A percentile compares a stretch with the other conserved stretches of the same genome.
Evolutionary conservation across 163 green algal species (phyloP).

Genomic region (Prototheca cutis): DNA sequence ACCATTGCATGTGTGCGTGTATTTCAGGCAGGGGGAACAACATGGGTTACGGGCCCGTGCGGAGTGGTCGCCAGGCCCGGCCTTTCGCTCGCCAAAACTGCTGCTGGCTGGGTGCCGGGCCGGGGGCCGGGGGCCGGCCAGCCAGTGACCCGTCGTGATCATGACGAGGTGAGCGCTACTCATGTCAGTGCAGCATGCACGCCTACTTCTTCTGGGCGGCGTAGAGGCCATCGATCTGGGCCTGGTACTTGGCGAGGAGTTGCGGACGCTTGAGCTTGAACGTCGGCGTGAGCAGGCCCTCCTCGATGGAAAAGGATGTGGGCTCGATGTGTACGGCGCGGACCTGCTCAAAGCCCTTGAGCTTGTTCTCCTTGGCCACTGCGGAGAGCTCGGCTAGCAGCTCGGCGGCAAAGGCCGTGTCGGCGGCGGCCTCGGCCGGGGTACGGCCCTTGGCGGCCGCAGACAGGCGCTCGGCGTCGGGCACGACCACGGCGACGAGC

Average conservation of each 20-base stretch:
- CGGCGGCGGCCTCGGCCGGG: constrained; percentile 30
- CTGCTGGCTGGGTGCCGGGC: too few species aligned
- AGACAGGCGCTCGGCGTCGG: neutral
- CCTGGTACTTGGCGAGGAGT: constrained; percentile 53
- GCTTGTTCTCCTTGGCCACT: constrained; percentile 38
- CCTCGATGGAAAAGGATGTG: constrained; percentile 43
- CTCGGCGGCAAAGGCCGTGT: constrained; percentile 24
- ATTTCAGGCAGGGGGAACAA: too few species aligned
- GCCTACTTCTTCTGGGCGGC: constrained; percentile 5
- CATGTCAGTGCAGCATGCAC: too few species aligned
- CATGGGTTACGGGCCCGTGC: too few species aligned
- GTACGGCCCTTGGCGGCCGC: constrained; percentile 6
- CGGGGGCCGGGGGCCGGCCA: too few species aligned
- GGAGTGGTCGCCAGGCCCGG: too few species aligned
- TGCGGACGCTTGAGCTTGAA: constrained; percentile 68
- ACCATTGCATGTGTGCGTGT: too few species aligned
- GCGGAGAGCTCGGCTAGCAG: constrained; percentile 38
- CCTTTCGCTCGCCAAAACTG: too few species aligned
- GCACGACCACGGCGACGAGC: constrained; percentile 38
- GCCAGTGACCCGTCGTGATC: too few species aligned
- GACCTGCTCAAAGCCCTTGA: constrained; percentile 42
- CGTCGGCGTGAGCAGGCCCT: constrained; percentile 60
- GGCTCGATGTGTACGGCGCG: constrained; percentile 20
- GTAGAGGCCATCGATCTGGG: constrained; percentile 35
- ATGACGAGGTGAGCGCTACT: too few species aligned